Evolutionary conservation across 176 grass and related monocot species (phyloP).

Genomic region (Oryza nivara): DNA sequence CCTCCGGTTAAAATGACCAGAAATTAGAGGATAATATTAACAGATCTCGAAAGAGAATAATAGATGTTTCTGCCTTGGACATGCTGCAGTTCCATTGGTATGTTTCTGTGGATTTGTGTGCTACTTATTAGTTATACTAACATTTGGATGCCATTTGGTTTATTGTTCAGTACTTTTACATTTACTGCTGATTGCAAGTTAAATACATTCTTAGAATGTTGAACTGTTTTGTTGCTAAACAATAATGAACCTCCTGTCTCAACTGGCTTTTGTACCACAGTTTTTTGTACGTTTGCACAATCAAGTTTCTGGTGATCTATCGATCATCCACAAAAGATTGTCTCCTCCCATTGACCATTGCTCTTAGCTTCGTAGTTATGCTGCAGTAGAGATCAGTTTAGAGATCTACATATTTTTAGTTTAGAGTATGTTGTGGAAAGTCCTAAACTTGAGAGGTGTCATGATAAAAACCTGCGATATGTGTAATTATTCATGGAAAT

Average conservation of each 20-base stretch:
- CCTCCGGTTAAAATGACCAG: slow-evolving; percentile 90
- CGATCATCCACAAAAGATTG: not conserved
- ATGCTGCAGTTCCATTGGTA: slow-evolving; percentile 99
- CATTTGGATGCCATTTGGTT: not conserved
- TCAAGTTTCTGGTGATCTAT: not conserved
- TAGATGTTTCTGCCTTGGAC: slow-evolving; percentile 82
- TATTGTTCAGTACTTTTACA: not conserved
- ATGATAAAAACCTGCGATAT: not conserved
- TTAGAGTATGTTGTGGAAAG: not conserved
- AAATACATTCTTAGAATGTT: not conserved
- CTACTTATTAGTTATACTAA: slow-evolving; percentile 21
- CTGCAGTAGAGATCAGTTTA: slow-evolving; percentile 10
- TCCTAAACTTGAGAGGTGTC: not conserved
- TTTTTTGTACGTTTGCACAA: not conserved
- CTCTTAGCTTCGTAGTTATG: not conserved
- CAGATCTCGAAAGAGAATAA: slow-evolving; percentile 71
- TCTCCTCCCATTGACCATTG: not conserved
- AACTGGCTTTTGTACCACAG: not conserved
- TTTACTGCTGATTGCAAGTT: not conserved
- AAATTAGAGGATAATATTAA: slow-evolving; percentile 78
- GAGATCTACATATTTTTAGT: not conserved
- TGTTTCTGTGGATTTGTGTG: not conserved
- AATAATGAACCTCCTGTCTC: not conserved
- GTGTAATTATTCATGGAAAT: not conserved
- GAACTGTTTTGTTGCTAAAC: not conserved